Evolutionary conservation across 768 basidiomycete genomes (phyloP), one percentile per base, ranked within the genome.

Genomic region (Xanthoconium stramineum): DNA sequence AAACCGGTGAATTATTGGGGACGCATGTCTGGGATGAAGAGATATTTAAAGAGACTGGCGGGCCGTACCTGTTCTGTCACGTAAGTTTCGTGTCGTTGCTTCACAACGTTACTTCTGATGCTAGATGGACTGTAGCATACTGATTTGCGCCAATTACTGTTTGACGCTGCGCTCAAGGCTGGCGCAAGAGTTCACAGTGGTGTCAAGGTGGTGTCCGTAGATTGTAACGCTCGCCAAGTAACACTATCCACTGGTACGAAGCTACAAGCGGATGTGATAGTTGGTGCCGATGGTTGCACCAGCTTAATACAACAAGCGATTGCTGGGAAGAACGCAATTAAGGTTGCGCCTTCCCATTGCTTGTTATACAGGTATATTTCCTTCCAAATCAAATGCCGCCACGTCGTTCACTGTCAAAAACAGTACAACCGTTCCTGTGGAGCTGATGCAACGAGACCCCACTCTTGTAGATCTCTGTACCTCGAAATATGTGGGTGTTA

Each of bases 221-320:
- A 76, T 55, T 63, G 59, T 36, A 70, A 75, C 24, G 54, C 65
- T 19, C 57, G 70, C 11, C 65, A 68, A 45, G 74, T 80, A 6
- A 72, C 65, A 1, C 53, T 78, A 28, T 74, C 75, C 24, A 72
- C 66, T 36, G 83, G 82, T 17, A 72, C 77, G 49, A 70, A 62
- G 13, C 52, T 84, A 10, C 62, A 60, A 15, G 80, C 78, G 15
- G 83, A 87, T 64, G 68, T 85, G 30, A 70, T 86, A 50, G 75
- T 86, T 19, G 84, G 81, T 33, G 85, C 85, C 5, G 85, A 86
- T 65, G 85, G 86, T 7, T 72, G 72, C 42, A 65, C 71, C 15
- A 83, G 83, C 20, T 24, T 78, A 32, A 68, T 76, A n/a, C 65
- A 74, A 37, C 65, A 64, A 24, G 62, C 70, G 3, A 65, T 80